Percentiles rank a stretch among this genome's conserved stretches.
These are phyloP conservation scores for Aspergillus nanangensis DNA, from an alignment of 495 filamentous ascomycete species.

Conservation along the genomic window DNA sequence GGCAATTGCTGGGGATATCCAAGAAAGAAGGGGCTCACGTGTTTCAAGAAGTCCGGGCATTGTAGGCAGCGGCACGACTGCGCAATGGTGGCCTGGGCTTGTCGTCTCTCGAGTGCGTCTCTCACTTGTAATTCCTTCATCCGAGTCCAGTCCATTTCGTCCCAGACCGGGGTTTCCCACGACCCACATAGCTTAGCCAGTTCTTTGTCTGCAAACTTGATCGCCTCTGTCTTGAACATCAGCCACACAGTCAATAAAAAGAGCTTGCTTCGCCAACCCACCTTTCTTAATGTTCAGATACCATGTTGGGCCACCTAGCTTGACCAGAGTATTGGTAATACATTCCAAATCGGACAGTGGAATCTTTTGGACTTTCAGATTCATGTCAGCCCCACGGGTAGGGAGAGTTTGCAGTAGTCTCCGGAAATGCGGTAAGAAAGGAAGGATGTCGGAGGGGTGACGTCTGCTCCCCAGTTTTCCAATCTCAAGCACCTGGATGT, in stretches of 20 bases:
- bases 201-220: constrained; percentile 52
- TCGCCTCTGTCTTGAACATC: constrained; percentile 25
- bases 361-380: constrained; percentile 58
- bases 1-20: neutral
- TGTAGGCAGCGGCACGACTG: constrained; percentile 53
- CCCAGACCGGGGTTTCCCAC: constrained; percentile 73
- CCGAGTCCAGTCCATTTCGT: constrained; percentile 76
- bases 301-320: constrained; percentile 47
- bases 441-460: constrained; percentile 74
- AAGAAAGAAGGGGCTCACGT: constrained; percentile 52
- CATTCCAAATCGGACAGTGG: constrained; percentile 73
- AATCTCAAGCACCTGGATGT: constrained; percentile 73
- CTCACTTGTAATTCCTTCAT: constrained; percentile 75
- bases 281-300: constrained; percentile 44
- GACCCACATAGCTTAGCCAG: constrained; percentile 57
- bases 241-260: neutral
- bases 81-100: constrained; percentile 52
- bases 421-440: constrained; percentile 67
- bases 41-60: constrained; percentile 77
- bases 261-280: constrained; percentile 9
- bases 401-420: constrained; percentile 57
- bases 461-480: constrained; percentile 54
- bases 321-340: constrained; percentile 68
- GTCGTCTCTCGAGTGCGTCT: constrained; percentile 66
- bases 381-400: constrained; percentile 49